Base-by-base conservation (phyloP, 768 basidiomycete genomes). In the Coprinopsis strossmayeri region DNA sequence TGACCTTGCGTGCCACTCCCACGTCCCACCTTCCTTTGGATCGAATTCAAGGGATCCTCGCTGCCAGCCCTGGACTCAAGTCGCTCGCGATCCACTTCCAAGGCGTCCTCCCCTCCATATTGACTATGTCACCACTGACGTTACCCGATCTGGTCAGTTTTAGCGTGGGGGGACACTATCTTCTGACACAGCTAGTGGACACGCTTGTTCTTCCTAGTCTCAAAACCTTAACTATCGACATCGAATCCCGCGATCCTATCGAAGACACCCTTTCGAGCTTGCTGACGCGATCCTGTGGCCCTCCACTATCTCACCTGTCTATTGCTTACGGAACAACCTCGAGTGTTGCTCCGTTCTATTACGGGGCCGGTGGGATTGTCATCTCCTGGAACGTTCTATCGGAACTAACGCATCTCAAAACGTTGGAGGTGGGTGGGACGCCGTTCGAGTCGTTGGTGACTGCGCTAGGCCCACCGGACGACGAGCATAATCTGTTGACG, bases 191-290 rank as follows among this genome's bases (percentile, higher is more conserved):
- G 49, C 72, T 90, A 9, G 61, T 83, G 23, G 84, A 87, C 43
- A 73, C 72, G 1, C 73, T 90, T 35, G 63, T 73, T 20, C 67
- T 81, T 11, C 87, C 87, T 0, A 55, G 62, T 3, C 67, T 90
- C 38, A 73, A 73, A n/a, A 64, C 69, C 21, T 73, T 89, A 13
- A 78, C 69, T 1, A 66, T 89, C 38, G 84, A 88, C 59, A 77
- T 89, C 51, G 86, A 88, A 60, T 71, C 79, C 1, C 77, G 87
- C n/a, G 84, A 87, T 53, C 76, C 84, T 0, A 72, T 87, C 49
- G 87, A 88, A 58, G 84, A 88, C 39, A 74, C 74, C n/a, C 77
- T 89, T 44, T 69, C 75, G 12, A 68, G 69, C 45, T 73, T 90
- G 37, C 69, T 86, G 24, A 59, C 72, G 18, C 78, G 87, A 23